phyloP scores from a whole-genome alignment of 2,329 filamentous ascomycete genomes.

The Verticillium longisporum region DNA sequence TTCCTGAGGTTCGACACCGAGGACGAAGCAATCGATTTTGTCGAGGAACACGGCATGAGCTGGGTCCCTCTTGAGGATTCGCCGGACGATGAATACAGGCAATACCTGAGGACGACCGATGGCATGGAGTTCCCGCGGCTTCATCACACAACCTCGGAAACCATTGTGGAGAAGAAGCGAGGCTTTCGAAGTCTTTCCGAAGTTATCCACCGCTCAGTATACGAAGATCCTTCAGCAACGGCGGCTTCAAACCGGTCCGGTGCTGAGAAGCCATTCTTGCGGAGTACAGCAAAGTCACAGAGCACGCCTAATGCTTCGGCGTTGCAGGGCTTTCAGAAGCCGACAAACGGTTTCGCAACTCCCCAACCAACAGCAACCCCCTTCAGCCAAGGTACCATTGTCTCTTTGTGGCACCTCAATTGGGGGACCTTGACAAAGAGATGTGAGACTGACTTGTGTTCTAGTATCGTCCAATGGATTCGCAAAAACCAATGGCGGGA shows the following conservation, averaged over 20 bases:
- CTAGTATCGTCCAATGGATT: background rate
- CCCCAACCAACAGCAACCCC: background rate
- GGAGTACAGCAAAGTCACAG: conserved; percentile 3
- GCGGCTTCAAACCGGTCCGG: background rate
- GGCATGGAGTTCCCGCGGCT: conserved; percentile 41
- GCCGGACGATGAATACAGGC: conserved; percentile 25
- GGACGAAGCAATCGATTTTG: conserved; percentile 59
- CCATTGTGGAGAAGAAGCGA: conserved; percentile 55
- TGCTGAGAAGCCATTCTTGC: background rate
- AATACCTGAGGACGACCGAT: conserved; percentile 35
- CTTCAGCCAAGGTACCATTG: background rate
- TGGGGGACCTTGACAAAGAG: background rate
- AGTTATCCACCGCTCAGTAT: conserved; percentile 50
- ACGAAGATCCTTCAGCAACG: conserved; percentile 24
- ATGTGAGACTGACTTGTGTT: background rate
- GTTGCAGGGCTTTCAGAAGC: background rate
- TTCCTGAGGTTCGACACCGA: conserved; percentile 62
- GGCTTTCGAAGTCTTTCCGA: conserved; percentile 42
- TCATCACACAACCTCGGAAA: conserved; percentile 48
- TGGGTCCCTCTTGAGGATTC: conserved; percentile 33
- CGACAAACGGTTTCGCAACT: background rate
- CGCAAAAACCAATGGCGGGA: background rate
- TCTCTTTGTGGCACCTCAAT: background rate
- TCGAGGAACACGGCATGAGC: conserved; percentile 47
- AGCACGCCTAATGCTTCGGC: background rate